A percentile compares a stretch with the other conserved stretches of the same genome.
These are phyloP conservation scores for Suhomyces yuchorum DNA, from an alignment of 1,139 yeast species.

Conservation along the genomic window DNA sequence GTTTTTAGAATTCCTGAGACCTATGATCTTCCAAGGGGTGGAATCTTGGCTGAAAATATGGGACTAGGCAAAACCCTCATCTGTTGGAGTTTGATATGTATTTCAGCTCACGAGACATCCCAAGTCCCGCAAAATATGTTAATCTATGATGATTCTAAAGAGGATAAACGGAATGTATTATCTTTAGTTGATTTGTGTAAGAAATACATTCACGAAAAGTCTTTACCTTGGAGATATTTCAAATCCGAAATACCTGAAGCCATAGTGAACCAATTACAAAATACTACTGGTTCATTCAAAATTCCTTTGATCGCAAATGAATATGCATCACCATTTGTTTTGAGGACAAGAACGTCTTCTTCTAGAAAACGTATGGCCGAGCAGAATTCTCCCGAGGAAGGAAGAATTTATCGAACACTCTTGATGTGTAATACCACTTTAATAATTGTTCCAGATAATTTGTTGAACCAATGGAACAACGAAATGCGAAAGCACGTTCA, in stretches of 20 bases:
- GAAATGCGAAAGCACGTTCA: slow-evolving; percentile 60
- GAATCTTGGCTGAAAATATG: slow-evolving; percentile 76
- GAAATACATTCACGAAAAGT: slow-evolving; percentile 41
- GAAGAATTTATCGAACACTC: slow-evolving; percentile 28
- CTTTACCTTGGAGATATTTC: slow-evolving; percentile 61
- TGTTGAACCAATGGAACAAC: slow-evolving; percentile 64
- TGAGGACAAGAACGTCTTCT: slow-evolving; percentile 21
- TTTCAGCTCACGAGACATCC: slow-evolving; percentile 56
- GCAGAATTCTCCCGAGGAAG: slow-evolving; percentile 21
- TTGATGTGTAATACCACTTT: slow-evolving; percentile 56
- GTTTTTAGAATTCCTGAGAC: slow-evolving; percentile 39
- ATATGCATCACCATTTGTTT: slow-evolving; percentile 24
- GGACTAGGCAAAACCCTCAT: slow-evolving; percentile 74
- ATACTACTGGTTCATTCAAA: slow-evolving; percentile 49
- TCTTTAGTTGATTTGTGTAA: slow-evolving; percentile 47
- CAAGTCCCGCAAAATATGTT: slow-evolving; percentile 41
- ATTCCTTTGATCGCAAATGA: slow-evolving; percentile 28
- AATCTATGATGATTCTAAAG: slow-evolving; percentile 15
- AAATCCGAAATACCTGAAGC: slow-evolving; percentile 44
- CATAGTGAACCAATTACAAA: slow-evolving; percentile 36
- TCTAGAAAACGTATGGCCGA: slow-evolving; percentile 16
- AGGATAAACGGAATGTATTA: background rate
- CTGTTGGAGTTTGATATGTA: slow-evolving; percentile 60
- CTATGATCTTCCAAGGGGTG: slow-evolving; percentile 58
- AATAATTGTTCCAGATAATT: slow-evolving; percentile 65